Percentiles rank a stretch among this genome's conserved stretches.
phyloP scores from a whole-genome alignment of 192 early-diverging fungal species.

The Irineochytrium annulatum region DNA sequence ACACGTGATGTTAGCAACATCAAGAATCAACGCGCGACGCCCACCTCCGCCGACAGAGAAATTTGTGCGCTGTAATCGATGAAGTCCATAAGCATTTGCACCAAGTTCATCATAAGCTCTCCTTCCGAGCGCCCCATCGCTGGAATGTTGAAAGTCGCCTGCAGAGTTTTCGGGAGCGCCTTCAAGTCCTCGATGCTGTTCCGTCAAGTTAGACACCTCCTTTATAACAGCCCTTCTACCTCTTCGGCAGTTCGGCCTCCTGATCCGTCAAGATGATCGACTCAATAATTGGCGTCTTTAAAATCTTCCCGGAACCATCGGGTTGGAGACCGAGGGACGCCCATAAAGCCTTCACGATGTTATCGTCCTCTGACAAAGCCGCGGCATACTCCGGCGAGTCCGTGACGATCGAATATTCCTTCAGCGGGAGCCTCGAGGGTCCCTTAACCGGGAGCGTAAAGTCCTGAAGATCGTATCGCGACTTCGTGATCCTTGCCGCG shows the following conservation, averaged over 20 bases:
- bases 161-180: conserved; percentile 27
- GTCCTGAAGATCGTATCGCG: conserved; percentile 60
- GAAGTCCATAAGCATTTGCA: conserved; percentile 31
- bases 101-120: background rate
- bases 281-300: conserved; percentile 45
- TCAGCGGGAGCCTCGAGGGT: conserved; percentile 29
- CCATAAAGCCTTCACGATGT: conserved; percentile 38
- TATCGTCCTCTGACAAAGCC: conserved; percentile 44
- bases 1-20: conserved; percentile 24
- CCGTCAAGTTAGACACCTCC: conserved; percentile 26
- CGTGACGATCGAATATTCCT: conserved; percentile 46
- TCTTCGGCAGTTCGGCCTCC: conserved; percentile 51
- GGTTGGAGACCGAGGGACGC: conserved; percentile 35
- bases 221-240: conserved; percentile 13
- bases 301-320: conserved; percentile 25
- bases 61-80: conserved; percentile 43
- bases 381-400: conserved; percentile 54
- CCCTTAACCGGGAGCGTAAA: conserved; percentile 24
- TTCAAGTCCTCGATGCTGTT: conserved; percentile 48
- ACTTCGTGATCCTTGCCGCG: conserved; percentile 50
- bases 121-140: background rate
- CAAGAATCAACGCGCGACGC: background rate
- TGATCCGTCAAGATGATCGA: conserved; percentile 57
- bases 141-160: conserved; percentile 33
- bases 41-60: conserved; percentile 10